These are phyloP conservation scores for Fusarium pininemorale DNA, from an alignment of 2,329 filamentous ascomycete species.

Conservation along the genomic window DNA sequence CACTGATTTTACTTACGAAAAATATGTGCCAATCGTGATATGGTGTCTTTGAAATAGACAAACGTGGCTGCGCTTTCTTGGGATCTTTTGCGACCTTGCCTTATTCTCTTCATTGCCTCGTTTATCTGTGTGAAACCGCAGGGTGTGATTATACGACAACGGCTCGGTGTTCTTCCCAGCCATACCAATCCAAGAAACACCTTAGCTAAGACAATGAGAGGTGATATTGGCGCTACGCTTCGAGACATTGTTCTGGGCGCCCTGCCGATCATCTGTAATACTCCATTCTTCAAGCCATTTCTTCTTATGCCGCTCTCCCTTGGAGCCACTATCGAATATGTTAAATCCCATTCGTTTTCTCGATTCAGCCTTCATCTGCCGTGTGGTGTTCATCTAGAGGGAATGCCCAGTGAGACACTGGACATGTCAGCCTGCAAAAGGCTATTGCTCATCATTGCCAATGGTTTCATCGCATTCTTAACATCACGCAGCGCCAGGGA, in stretches of 20 bases:
- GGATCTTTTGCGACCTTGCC: too few relatives aligned
- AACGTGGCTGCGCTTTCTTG: neutral
- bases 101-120: neutral
- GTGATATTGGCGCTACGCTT: neutral
- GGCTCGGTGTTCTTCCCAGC: too few relatives aligned
- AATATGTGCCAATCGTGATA: fast-evolving
- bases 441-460: too few relatives aligned
- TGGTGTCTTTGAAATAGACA: neutral
- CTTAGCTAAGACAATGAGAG: too few relatives aligned
- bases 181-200: too few relatives aligned
- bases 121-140: fast-evolving
- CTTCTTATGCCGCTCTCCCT: neutral
- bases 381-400: too few relatives aligned
- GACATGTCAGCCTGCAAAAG: too few relatives aligned
- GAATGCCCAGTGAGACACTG: too few relatives aligned
- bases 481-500: too few relatives aligned
- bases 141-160: too few relatives aligned
- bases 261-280: neutral
- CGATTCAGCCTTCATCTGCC: neutral
- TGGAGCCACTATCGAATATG: neutral
- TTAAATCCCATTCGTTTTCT: neutral
- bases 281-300: neutral
- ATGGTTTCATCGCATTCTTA: too few relatives aligned
- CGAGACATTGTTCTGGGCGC: neutral
- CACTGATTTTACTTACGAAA: neutral